phyloP scores from a whole-genome alignment of 2,329 filamentous ascomycete species.

The Cladophialophora chaetospira region DNA sequence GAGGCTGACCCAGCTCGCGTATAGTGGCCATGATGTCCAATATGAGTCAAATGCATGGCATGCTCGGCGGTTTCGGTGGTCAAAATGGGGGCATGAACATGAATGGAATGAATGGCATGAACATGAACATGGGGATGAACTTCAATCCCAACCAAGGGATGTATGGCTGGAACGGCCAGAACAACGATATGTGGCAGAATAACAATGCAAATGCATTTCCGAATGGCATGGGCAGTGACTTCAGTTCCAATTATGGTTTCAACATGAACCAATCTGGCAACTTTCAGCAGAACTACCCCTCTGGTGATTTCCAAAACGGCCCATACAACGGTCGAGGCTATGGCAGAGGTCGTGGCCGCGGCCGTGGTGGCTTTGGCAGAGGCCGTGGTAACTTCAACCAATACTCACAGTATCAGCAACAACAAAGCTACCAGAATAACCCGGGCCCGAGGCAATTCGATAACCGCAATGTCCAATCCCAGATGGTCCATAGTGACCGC shows the following conservation, averaged over 20 bases:
- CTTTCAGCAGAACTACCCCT: slow-evolving; percentile 64
- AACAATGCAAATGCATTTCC: slow-evolving; percentile 80
- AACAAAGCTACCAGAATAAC: slow-evolving; percentile 29
- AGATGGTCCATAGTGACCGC: slow-evolving; percentile 5
- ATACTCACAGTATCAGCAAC: slow-evolving; percentile 39
- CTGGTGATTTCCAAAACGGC: slow-evolving; percentile 65
- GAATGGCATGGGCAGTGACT: slow-evolving; percentile 78
- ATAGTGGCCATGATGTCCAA: slow-evolving; percentile 79
- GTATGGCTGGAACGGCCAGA: slow-evolving; percentile 79
- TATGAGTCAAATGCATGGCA: slow-evolving; percentile 50
- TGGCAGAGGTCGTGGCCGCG: slow-evolving; percentile 67
- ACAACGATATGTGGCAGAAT: slow-evolving; percentile 76
- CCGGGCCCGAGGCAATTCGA: slow-evolving; percentile 26
- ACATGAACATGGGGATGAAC: slow-evolving; percentile 75
- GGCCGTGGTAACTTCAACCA: slow-evolving; percentile 41
- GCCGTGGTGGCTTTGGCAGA: slow-evolving; percentile 54
- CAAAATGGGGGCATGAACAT: slow-evolving; percentile 81
- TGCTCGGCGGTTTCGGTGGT: slow-evolving; percentile 51
- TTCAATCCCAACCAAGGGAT: slow-evolving; percentile 57
- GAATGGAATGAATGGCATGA: slow-evolving; percentile 83
- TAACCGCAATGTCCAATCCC: slow-evolving; percentile 14
- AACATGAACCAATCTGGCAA: slow-evolving; percentile 79
- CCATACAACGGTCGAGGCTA: slow-evolving; percentile 69
- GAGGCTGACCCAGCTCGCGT: slow-evolving; percentile 38
- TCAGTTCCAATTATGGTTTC: slow-evolving; percentile 75